Conservation (phyloP, 225 moss, liverwort and hornwort species). For the Bryum argenteum region DNA sequence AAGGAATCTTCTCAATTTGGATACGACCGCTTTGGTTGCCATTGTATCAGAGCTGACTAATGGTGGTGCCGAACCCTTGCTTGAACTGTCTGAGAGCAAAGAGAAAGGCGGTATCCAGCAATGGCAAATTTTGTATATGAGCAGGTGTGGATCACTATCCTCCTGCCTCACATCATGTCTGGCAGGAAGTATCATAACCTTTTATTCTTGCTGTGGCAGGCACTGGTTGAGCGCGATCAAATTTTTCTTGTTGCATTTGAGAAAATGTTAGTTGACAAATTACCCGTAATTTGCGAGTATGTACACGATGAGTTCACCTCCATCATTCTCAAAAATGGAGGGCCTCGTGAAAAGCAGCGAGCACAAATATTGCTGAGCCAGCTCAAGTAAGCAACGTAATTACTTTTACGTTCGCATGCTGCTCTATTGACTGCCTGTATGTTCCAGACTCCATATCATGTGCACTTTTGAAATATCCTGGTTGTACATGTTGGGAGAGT, state of each 20-base stretch:
- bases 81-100: constrained; percentile 49
- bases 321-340: constrained; percentile 62
- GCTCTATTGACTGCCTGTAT: not conserved
- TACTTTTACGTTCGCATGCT: not conserved
- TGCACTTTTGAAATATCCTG: not conserved
- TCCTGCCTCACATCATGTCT: constrained; percentile 3
- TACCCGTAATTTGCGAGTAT: constrained; percentile 71
- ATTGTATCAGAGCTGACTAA: constrained; percentile 81
- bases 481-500: not conserved
- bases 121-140: constrained; percentile 79
- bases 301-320: constrained; percentile 80
- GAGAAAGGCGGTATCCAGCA: constrained; percentile 64
- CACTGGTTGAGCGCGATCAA: constrained; percentile 63
- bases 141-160: constrained; percentile 55
- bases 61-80: constrained; percentile 57
- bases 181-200: constrained; percentile 14
- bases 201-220: constrained; percentile 46
- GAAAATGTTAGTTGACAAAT: constrained; percentile 37
- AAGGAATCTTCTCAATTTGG: constrained; percentile 72
- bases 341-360: constrained; percentile 67
- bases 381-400: constrained; percentile 56
- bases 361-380: constrained; percentile 59
- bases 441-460: not conserved
- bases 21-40: constrained; percentile 90
- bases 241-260: constrained; percentile 68